Evolutionary conservation across 2,329 filamentous ascomycete genomes (phyloP).

Genomic region (Xylaria sp.): DNA sequence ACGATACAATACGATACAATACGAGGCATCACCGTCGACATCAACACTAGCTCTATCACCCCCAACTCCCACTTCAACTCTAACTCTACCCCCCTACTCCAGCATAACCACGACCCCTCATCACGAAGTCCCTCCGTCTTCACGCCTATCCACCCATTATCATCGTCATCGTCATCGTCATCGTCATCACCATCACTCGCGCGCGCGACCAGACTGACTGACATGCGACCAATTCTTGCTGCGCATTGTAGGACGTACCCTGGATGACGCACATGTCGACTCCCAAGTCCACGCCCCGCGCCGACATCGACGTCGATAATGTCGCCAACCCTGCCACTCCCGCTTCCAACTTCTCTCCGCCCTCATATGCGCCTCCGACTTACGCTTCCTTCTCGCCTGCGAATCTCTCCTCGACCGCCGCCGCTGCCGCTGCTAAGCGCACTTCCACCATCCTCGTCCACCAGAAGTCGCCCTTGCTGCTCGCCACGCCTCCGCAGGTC

Average conservation of each 20-base stretch:
- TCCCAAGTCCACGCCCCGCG: constrained; percentile 55
- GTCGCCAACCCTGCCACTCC: constrained; percentile 48
- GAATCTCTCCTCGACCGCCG: constrained; percentile 71
- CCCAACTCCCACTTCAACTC: background rate
- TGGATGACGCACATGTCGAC: constrained; percentile 66
- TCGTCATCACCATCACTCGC: background rate
- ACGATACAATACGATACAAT: no score
- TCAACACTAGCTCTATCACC: background rate
- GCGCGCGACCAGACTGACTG: constrained; percentile 23
- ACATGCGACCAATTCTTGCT: constrained; percentile 33
- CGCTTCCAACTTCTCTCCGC: constrained; percentile 39
- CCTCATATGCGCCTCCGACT: constrained; percentile 70
- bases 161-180: background rate
- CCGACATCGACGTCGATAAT: constrained; percentile 48
- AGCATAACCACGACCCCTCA: background rate
- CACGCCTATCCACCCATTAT: background rate
- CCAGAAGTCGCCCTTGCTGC: constrained; percentile 92
- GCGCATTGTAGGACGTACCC: constrained; percentile 56
- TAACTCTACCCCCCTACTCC: background rate
- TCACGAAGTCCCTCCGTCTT: background rate
- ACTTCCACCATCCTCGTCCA: constrained; percentile 94
- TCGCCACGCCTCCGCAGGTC: constrained; percentile 93
- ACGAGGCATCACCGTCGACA: background rate
- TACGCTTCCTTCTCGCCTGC: constrained; percentile 90
- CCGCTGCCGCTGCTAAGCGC: constrained; percentile 76